phyloP scores from a whole-genome alignment of 2,329 filamentous ascomycete species.

The Ophiostoma perfectum region DNA sequence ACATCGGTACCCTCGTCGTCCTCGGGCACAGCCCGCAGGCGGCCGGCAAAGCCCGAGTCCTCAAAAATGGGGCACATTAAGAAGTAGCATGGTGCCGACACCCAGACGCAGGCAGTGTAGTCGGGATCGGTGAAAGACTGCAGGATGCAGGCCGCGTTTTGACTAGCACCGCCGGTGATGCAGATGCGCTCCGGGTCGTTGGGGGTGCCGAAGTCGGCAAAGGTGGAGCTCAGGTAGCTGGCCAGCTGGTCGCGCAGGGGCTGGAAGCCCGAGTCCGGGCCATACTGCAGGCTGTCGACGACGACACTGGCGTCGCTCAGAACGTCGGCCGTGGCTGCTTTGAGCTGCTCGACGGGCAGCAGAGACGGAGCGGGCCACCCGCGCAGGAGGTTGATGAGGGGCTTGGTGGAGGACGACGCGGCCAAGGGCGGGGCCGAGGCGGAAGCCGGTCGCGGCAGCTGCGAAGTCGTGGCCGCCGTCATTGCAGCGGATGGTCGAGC shows the following conservation, averaged over 20 bases:
- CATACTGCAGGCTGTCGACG: conserved; percentile 67
- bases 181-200: conserved; percentile 58
- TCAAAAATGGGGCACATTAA: conserved; percentile 81
- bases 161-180: conserved; percentile 79
- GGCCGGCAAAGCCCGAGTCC: conserved; percentile 66
- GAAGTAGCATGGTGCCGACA: conserved; percentile 77
- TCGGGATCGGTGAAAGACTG: conserved; percentile 74
- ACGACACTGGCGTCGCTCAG: conserved; percentile 53
- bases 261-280: conserved; percentile 67
- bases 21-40: conserved; percentile 66
- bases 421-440: conserved; percentile 11
- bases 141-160: conserved; percentile 72
- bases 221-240: conserved; percentile 63
- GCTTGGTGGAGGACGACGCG: conserved; percentile 26
- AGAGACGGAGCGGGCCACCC: conserved; percentile 63
- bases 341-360: conserved; percentile 60
- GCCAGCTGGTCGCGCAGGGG: conserved; percentile 65
- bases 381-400: conserved; percentile 50
- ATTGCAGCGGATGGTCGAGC: not conserved
- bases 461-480: not conserved
- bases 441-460: not conserved
- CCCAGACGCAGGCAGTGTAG: conserved; percentile 71
- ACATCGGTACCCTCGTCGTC: conserved; percentile 73
- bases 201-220: conserved; percentile 33
- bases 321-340: conserved; percentile 53